These are phyloP conservation scores for Prunus padus DNA, from an alignment of 306 rosid genomes.

Conservation along the genomic window DNA sequence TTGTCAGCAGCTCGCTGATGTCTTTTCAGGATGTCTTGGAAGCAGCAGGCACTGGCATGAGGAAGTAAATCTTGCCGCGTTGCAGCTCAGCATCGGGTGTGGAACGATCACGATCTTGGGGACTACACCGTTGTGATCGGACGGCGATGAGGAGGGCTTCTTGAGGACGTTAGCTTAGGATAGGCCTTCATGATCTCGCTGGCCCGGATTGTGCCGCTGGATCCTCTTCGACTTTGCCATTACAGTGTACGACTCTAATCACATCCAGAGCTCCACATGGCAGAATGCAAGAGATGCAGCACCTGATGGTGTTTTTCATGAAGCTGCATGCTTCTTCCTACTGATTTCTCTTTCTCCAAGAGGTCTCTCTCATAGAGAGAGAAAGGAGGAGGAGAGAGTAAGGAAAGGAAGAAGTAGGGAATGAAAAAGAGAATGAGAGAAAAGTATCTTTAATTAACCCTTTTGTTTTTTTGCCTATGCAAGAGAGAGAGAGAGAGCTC, in stretches of 20 bases:
- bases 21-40: slow-evolving; percentile 30
- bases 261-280: slow-evolving; percentile 96
- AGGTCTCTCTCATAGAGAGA: slow-evolving; percentile 37
- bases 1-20: slow-evolving; percentile 3
- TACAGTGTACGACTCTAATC: slow-evolving; percentile 79
- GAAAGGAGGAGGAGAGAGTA: not conserved
- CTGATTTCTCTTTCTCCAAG: slow-evolving; percentile 13
- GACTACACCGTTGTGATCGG: slow-evolving; percentile 45
- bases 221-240: slow-evolving; percentile 82
- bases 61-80: slow-evolving; percentile 98
- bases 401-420: slow-evolving; percentile 5
- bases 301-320: slow-evolving; percentile 78
- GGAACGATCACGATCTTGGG: slow-evolving; percentile 84
- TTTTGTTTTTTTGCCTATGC: slow-evolving; percentile 10
- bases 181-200: slow-evolving; percentile 80
- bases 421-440: slow-evolving; percentile 6
- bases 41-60: slow-evolving; percentile 59
- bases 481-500: not conserved
- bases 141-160: slow-evolving; percentile 66
- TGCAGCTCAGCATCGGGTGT: slow-evolving; percentile 86
- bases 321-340: not conserved
- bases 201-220: slow-evolving; percentile 66
- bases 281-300: slow-evolving; percentile 95
- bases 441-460: slow-evolving; percentile 5
- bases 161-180: slow-evolving; percentile 87